Evolutionary conservation across 805 yeast genomes (phyloP), one percentile per base, ranked within the genome.

Genomic region (Vanderwaltozyma tropicalis): DNA sequence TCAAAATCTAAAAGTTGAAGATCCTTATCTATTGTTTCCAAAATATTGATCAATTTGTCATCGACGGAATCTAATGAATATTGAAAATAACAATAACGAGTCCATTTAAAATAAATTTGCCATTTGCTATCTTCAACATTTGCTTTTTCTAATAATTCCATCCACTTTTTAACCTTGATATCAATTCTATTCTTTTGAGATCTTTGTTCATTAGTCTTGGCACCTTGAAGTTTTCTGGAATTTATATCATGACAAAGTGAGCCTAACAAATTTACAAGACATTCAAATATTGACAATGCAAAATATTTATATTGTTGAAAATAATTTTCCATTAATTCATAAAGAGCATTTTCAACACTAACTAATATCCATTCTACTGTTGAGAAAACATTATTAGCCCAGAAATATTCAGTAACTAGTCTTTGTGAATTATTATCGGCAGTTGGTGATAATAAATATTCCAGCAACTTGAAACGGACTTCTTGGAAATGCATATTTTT

Each of bases 121-220:
- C 47, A 40, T 25, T 42, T 32, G 4, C 34, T 22, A 2, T 44
- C 40, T 8, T 44, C 35, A 5, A 29, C 55, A 20, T 30, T 42
- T 10, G 50, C 40, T 22, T 57, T 62, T 2, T 60, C 58, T n/a
- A 71, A 46, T 12, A 66, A 34, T 1, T 44, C 38, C 2, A 54
- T 40, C 88, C 88, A 80, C 31, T 67, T 62, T 2, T 55, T 48
- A 5, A 79, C 52, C 39, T 74, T 64, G 17, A 61, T 66, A 6
- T 61, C 59, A 0, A 76, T 37, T 26, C 75, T 63, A 25, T 63
- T 66, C 4, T 59, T 55, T 2, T 75, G 52, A 10, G 64, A 50
- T n/a, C 65, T 63, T 3, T 65, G 40, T 4, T 65, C 68, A 4
- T 41, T 35, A 2, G 42, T 41, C 34, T 55, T 49, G 13, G 53